phyloP scores from a whole-genome alignment of 139 green algal genomes.

The Chlamydomonas sp. region DNA sequence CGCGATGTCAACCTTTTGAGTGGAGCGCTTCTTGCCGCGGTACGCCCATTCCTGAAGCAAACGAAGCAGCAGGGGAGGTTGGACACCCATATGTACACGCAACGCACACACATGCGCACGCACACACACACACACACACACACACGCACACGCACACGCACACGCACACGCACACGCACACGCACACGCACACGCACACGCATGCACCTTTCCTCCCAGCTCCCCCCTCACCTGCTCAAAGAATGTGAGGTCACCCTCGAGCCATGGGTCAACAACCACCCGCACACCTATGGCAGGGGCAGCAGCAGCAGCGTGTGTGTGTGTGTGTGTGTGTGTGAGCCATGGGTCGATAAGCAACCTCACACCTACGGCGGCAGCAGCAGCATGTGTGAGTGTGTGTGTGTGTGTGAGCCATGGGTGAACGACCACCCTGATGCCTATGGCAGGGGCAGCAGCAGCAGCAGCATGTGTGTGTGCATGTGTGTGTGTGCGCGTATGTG shows the following conservation, averaged over 20 bases:
- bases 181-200: no score
- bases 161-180: no score
- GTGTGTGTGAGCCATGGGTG: not conserved
- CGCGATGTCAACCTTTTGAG: conserved; percentile 40
- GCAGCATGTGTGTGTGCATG: not conserved
- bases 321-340: not conserved
- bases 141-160: no score
- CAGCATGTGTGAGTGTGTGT: not conserved
- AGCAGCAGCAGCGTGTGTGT: not conserved
- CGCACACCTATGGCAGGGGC: conserved; percentile 38
- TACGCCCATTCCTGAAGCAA: conserved; percentile 53
- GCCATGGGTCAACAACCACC: conserved; percentile 79
- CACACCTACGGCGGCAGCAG: not conserved
- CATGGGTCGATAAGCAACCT: not conserved
- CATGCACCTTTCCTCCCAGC: no score
- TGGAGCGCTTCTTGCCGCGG: conserved; percentile 50
- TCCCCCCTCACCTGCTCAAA: conserved; percentile 28
- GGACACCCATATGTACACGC: no score
- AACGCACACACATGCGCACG: no score
- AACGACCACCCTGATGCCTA: conserved; percentile 63
- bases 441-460: not conserved
- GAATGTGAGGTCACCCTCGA: conserved; percentile 71
- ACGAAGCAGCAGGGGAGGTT: no score
- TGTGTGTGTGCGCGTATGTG: not conserved
- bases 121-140: no score